Percentiles rank a stretch among this genome's conserved stretches.
These are phyloP conservation scores for Phyllosticta capitalensis DNA, from an alignment of 2,329 filamentous ascomycete species.

Conservation along the genomic window DNA sequence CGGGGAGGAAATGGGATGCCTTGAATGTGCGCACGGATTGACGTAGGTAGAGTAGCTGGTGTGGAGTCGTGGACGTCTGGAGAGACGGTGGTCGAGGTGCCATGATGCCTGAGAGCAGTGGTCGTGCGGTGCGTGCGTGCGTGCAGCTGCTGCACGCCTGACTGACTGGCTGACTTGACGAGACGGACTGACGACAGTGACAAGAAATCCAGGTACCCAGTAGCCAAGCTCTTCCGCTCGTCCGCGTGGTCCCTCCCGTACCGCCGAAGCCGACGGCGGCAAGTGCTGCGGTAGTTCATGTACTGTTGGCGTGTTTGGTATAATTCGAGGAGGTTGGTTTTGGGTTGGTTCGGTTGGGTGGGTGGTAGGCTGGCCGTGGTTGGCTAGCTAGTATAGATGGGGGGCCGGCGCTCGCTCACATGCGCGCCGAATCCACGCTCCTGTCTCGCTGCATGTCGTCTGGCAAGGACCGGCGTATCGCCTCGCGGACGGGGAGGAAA, in stretches of 20 bases:
- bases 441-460: constrained; percentile 1
- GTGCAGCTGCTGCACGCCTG: neutral
- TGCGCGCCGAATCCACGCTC: constrained; percentile 7
- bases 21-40: too few species aligned
- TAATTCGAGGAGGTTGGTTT: neutral
- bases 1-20: too few species aligned
- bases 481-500: neutral
- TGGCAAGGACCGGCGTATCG: neutral
- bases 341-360: too few species aligned
- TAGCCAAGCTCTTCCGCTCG: neutral
- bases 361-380: too few species aligned
- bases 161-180: neutral
- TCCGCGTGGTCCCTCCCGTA: neutral
- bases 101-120: too few species aligned
- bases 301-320: neutral
- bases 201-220: neutral
- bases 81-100: too few species aligned
- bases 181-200: too few species aligned
- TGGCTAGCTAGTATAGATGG: too few species aligned
- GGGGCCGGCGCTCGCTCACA: neutral
- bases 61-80: too few species aligned
- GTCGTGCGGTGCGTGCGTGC: too few species aligned
- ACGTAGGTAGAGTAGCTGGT: too few species aligned
- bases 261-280: neutral
- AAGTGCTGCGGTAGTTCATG: neutral